phyloP scores from a whole-genome alignment of 2,329 filamentous ascomycete species.

The Aspergillus fijiensis region DNA sequence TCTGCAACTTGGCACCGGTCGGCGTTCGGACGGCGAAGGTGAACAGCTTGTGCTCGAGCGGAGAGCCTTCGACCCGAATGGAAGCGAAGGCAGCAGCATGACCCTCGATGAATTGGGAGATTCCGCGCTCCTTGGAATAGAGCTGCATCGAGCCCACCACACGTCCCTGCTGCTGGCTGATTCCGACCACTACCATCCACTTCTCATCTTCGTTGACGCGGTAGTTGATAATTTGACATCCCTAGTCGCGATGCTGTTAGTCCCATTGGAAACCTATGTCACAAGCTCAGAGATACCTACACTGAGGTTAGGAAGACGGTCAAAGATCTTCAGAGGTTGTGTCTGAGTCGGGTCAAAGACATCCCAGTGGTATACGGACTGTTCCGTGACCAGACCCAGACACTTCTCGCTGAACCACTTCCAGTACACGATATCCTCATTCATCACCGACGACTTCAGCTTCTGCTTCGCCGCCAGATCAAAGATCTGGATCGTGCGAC shows the following conservation, averaged over 20 bases:
- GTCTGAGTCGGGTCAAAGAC: slow-evolving; percentile 82
- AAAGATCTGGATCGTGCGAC: slow-evolving; percentile 94
- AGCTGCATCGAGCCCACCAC: slow-evolving; percentile 97
- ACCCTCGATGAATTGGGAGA: slow-evolving; percentile 97
- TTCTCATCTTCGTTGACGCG: slow-evolving; percentile 92
- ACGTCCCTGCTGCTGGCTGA: slow-evolving; percentile 87
- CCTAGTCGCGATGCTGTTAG: slow-evolving; percentile 51
- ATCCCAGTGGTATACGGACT: slow-evolving; percentile 94
- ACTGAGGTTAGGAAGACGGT: slow-evolving; percentile 84
- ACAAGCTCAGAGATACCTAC: slow-evolving; percentile 53
- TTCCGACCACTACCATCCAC: slow-evolving; percentile 98
- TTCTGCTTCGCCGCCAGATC: slow-evolving; percentile 90
- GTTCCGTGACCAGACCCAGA: slow-evolving; percentile 86
- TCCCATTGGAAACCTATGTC: neutral
- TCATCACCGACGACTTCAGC: slow-evolving; percentile 94
- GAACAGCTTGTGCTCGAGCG: slow-evolving; percentile 91
- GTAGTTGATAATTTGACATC: slow-evolving; percentile 99
- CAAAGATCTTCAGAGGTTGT: slow-evolving; percentile 85
- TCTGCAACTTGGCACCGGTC: slow-evolving; percentile 89
- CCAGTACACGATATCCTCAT: slow-evolving; percentile 98
- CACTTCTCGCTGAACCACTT: slow-evolving; percentile 94
- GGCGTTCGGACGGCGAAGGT: slow-evolving; percentile 91
- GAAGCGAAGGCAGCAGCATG: slow-evolving; percentile 94
- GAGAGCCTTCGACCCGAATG: slow-evolving; percentile 81
- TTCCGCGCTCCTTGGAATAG: slow-evolving; percentile 91